Conservation (phyloP, 768 basidiomycete genomes). For the Gyrodon lividus region DNA sequence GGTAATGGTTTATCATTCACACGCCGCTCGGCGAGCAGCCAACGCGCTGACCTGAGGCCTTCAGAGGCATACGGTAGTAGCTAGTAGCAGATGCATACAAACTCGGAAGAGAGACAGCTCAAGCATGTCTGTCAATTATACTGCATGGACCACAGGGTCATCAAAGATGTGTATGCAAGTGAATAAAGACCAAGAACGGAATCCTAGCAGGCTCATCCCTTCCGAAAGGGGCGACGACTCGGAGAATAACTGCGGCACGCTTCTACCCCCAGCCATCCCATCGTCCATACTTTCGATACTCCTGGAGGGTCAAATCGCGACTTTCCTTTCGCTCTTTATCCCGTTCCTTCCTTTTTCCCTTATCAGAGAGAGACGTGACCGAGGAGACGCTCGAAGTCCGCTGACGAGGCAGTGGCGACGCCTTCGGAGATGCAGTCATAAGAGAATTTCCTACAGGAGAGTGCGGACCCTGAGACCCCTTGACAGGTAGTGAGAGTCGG, state of each 20-base stretch:
- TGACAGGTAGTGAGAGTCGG: constrained; percentile 62
- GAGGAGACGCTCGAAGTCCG: constrained; percentile 60
- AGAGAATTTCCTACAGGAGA: constrained; percentile 9
- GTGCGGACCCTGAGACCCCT: constrained; percentile 19
- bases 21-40: too few relatives aligned
- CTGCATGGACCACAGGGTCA: too few relatives aligned
- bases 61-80: too few relatives aligned
- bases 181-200: neutral
- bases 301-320: constrained; percentile 65
- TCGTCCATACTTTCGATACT: constrained; percentile 79
- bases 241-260: too few relatives aligned
- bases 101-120: too few relatives aligned
- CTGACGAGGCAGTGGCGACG: constrained; percentile 38
- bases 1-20: too few relatives aligned
- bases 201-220: neutral
- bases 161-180: too few relatives aligned
- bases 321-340: constrained; percentile 57
- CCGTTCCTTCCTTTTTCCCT: constrained; percentile 57
- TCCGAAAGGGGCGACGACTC: too few relatives aligned
- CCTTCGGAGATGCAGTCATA: constrained; percentile 39
- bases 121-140: too few relatives aligned
- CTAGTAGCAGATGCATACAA: too few relatives aligned
- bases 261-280: constrained; percentile 84
- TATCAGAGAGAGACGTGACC: constrained; percentile 42
- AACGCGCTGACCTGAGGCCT: too few relatives aligned